Conservation (phyloP, 257 asterid genomes). For the Salvia splendens region DNA sequence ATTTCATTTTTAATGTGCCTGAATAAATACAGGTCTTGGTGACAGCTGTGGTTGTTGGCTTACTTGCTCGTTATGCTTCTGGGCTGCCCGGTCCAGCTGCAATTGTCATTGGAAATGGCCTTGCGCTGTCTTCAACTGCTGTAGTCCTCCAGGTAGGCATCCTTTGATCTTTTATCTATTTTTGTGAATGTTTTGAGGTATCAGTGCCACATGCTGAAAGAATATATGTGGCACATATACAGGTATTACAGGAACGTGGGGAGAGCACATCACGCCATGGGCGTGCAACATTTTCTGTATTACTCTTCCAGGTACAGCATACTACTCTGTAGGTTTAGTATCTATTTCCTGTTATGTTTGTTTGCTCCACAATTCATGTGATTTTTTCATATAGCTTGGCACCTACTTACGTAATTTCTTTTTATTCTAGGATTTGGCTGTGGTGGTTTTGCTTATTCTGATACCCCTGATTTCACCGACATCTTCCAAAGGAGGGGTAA, state of each 20-base stretch:
- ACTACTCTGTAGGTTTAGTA: no score
- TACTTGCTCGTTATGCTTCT: slow-evolving; percentile 71
- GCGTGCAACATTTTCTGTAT: slow-evolving; percentile 95
- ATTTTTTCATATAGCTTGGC: slow-evolving; percentile 12
- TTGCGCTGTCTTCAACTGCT: slow-evolving; percentile 97
- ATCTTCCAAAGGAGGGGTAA: slow-evolving; percentile 99
- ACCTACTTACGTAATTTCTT: slow-evolving; percentile 28
- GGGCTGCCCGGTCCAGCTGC: slow-evolving; percentile 97
- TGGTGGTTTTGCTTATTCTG: slow-evolving; percentile 96
- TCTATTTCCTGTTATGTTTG: slow-evolving; percentile 8
- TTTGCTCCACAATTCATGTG: slow-evolving; percentile 10
- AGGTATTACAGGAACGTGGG: slow-evolving; percentile 99
- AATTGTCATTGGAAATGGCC: slow-evolving; percentile 97
- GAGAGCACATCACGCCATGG: slow-evolving; percentile 99
- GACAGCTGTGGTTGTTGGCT: slow-evolving; percentile 79
- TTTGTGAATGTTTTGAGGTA: no score
- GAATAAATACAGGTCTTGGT: slow-evolving; percentile 66
- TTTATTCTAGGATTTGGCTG: slow-evolving; percentile 84
- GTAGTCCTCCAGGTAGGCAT: slow-evolving; percentile 91
- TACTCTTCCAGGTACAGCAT: slow-evolving; percentile 86
- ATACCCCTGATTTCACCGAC: slow-evolving; percentile 95
- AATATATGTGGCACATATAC: not conserved
- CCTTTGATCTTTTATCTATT: no score
- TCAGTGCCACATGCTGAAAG: no score
- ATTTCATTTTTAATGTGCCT: no score